Conservation (phyloP, 2,329 filamentous ascomycete genomes). For the Diplodia sapinea region DNA sequence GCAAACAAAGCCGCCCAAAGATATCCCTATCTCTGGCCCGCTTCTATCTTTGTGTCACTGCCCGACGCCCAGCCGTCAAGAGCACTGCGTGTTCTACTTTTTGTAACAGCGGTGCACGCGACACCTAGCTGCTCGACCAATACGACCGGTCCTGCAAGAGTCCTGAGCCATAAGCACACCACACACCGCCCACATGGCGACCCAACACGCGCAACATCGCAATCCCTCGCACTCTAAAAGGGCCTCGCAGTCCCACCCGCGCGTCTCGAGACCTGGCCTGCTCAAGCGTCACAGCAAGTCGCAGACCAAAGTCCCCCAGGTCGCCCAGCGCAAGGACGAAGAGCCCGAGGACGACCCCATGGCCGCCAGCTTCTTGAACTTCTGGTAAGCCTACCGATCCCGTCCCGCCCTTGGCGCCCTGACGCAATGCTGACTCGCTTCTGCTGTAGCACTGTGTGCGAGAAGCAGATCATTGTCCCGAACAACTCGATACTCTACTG, state of each 20-base stretch:
- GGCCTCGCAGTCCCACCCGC: constrained; percentile 43
- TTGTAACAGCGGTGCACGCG: constrained; percentile 21
- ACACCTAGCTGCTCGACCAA: constrained; percentile 24
- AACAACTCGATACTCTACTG: constrained; percentile 67
- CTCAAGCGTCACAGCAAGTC: constrained; percentile 42
- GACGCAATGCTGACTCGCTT: constrained; percentile 22
- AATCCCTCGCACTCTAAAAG: constrained; percentile 40
- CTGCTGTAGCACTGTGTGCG: constrained; percentile 63
- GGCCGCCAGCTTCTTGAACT: constrained; percentile 59
- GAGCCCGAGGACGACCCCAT: constrained; percentile 56
- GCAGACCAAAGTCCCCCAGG: constrained; percentile 34
- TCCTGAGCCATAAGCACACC: constrained; percentile 32
- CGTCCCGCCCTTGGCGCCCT: constrained; percentile 9
- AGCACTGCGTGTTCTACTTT: constrained; percentile 4
- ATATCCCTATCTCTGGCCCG: constrained; percentile 26
- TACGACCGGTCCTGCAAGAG: constrained; percentile 28
- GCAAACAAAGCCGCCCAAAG: constrained; percentile 29
- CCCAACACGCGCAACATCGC: constrained; percentile 37
- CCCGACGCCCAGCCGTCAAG: constrained; percentile 5
- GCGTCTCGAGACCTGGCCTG: constrained; percentile 42
- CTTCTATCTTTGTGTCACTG: constrained; percentile 21
- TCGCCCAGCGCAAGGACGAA: constrained; percentile 38
- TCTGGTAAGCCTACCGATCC: constrained; percentile 51
- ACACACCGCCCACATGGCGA: constrained; percentile 40
- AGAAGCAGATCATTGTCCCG: constrained; percentile 68